Percentiles rank a stretch among this genome's conserved stretches.
phyloP scores from a whole-genome alignment of 1,284 basidiomycete species.

The Tremellales sp. region DNA sequence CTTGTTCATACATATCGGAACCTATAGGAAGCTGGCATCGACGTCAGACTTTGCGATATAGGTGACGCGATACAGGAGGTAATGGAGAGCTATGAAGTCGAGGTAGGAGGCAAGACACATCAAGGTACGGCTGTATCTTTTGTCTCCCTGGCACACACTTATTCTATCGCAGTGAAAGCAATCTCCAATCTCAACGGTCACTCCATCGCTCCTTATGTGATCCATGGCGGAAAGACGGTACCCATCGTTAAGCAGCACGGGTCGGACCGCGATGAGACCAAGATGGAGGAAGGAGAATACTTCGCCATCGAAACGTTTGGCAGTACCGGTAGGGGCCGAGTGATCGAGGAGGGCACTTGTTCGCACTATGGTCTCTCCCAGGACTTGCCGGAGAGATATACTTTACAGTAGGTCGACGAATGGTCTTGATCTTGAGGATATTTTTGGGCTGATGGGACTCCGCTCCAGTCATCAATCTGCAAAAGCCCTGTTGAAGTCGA shows the following conservation, averaged over 20 bases:
- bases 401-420: slow-evolving; percentile 30
- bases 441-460: background rate
- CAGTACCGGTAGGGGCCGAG: slow-evolving; percentile 87
- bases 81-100: slow-evolving; percentile 98
- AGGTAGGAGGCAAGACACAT: slow-evolving; percentile 76
- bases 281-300: slow-evolving; percentile 99
- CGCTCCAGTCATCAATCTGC: slow-evolving; percentile 69
- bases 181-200: slow-evolving; percentile 90
- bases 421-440: background rate
- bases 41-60: slow-evolving; percentile 88
- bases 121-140: slow-evolving; percentile 59
- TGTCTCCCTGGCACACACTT: background rate
- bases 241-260: slow-evolving; percentile 78
- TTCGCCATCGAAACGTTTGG: slow-evolving; percentile 99
- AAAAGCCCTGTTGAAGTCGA: slow-evolving; percentile 78
- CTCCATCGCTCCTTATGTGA: slow-evolving; percentile 81
- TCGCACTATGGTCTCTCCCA: slow-evolving; percentile 75
- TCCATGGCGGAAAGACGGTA: slow-evolving; percentile 85
- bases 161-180: slow-evolving; percentile 66
- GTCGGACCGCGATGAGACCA: slow-evolving; percentile 63
- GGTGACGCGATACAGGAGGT: slow-evolving; percentile 93
- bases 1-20: background rate
- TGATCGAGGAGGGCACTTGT: slow-evolving; percentile 89
- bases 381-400: slow-evolving; percentile 35
- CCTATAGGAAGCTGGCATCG: slow-evolving; percentile 87